Percentiles rank a stretch among this genome's conserved stretches.
Evolutionary conservation across 176 grass and related monocot genomes (phyloP).

Genomic region (Musa beccarii): DNA sequence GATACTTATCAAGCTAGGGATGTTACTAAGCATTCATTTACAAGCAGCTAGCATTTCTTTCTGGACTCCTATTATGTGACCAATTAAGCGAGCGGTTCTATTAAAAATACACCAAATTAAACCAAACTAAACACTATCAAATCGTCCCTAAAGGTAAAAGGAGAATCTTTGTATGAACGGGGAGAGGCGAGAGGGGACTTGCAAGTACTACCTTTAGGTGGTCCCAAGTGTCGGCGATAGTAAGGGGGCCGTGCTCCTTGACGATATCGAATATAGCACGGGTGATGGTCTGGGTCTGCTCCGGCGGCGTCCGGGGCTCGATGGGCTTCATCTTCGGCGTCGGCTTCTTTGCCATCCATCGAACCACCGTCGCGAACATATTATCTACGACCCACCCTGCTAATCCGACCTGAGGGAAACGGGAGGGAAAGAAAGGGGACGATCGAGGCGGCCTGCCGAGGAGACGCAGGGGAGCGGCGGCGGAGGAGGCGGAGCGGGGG

Average conservation of each 20-base stretch:
- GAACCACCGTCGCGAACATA: conserved; percentile 51
- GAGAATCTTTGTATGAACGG: neutral
- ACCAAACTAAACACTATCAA: neutral
- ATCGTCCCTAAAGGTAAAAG: neutral
- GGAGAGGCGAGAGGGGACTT: neutral
- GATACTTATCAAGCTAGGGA: too few species aligned
- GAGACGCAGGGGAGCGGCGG: too few species aligned
- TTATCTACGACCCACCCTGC: neutral
- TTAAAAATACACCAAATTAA: neutral
- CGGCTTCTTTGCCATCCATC: conserved; percentile 70
- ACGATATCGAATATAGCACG: conserved; percentile 82
- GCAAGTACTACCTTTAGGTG: conserved; percentile 47
- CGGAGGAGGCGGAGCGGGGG: too few species aligned
- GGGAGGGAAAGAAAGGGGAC: too few species aligned
- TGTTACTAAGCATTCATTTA: too few species aligned
- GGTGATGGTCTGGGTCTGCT: conserved; percentile 74
- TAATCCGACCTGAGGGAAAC: too few species aligned
- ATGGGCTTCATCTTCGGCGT: conserved; percentile 94
- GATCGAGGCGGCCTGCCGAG: too few species aligned
- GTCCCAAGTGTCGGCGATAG: conserved; percentile 74
- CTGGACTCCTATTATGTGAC: too few species aligned
- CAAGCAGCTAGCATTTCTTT: too few species aligned
- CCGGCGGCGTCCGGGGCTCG: conserved; percentile 55
- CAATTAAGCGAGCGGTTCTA: too few species aligned
- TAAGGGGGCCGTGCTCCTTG: conserved; percentile 84